Base-by-base conservation (phyloP, 1,284 basidiomycete genomes). In the Cutaneotrichosporon mucoides region DNA sequence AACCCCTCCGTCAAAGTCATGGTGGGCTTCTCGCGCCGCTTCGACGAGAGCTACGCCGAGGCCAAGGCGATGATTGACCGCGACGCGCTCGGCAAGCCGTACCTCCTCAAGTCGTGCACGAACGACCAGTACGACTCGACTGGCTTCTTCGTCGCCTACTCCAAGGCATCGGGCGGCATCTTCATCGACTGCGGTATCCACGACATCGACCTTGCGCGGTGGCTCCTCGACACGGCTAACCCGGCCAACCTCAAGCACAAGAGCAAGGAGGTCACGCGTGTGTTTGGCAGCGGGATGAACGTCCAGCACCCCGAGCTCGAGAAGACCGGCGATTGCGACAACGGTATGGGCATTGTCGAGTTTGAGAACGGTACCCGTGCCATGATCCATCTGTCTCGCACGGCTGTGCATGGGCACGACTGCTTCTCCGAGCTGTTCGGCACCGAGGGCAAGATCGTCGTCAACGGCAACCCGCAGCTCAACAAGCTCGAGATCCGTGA, bases 131-230 rank as follows among this genome's bases (percentile, higher is more conserved):
- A 67, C 57, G 69, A 75, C 55, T 45, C 67, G 3, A 55, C 64
- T 10, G 70, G 70, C 47, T 74, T 73, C 66, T 73, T 73, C 45
- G 65, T 71, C 34, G 54, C 60, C 16, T 74, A 67, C 59, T 65
- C 68, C n/a, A 53, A 59, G 11, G 59, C 63, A 2, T 66, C 63
- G 0, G 73, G 73, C 5, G 70, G 70, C 6, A 73, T 75, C 45
- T 68, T 65, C 38, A 62, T 71, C 24, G 73, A 75, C 60, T 67
- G 64, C 57, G 71, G 69, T 1, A 68, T 75, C 41, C 71, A 75
- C 64, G 73, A 75, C 55, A 69, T 71, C 43, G 72, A 73, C 52
- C 43, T 65, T 13, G 56, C 62, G 10, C 59, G 70, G 38, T 68
- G 66, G 66, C 54, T 68, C 5, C 66, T 65, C 35, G 59, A 63